Evolutionary conservation across 257 asterid species (phyloP).

Genomic region (Przewalskia tangutica): DNA sequence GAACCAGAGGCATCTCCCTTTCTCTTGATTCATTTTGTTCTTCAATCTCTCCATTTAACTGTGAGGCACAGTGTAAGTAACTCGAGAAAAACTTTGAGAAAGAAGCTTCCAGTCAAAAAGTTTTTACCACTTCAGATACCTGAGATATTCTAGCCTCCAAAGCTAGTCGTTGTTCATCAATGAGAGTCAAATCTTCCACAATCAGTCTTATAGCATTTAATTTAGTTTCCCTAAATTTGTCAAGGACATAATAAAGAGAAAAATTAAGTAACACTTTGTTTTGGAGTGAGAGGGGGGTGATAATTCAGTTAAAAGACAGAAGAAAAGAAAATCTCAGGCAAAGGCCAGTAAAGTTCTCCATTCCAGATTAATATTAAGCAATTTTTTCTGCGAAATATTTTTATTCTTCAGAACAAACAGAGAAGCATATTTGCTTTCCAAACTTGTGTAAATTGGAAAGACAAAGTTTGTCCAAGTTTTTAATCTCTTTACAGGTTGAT

Average conservation of each 20-base stretch:
- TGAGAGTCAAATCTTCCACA: constrained; percentile 39
- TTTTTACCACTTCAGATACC: constrained; percentile 30
- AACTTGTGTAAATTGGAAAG: not conserved
- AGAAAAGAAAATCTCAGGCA: not conserved
- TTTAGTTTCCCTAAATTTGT: constrained; percentile 35
- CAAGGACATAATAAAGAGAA: not conserved
- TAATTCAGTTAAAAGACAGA: not conserved
- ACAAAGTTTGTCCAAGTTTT: not conserved
- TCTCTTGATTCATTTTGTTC: not conserved
- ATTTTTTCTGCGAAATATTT: not conserved
- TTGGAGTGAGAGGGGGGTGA: constrained; percentile 3
- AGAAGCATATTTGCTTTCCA: not conserved
- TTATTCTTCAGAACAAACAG: not conserved
- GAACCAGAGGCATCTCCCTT: constrained; percentile 3
- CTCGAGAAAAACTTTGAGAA: not conserved
- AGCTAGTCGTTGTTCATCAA: constrained; percentile 39
- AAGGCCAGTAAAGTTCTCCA: not conserved
- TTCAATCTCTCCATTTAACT: not conserved
- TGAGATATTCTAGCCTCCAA: constrained; percentile 44
- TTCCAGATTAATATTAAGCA: not conserved
- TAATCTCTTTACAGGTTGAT: not conserved
- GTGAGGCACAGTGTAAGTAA: constrained; percentile 8
- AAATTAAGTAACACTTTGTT: not conserved
- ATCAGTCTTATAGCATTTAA: constrained; percentile 33
- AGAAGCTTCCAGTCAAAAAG: not conserved